A percentile compares a stretch with the other conserved stretches of the same genome.
These are phyloP conservation scores for Vachellia pachyceras DNA, from an alignment of 306 rosid genomes.

Conservation along the genomic window DNA sequence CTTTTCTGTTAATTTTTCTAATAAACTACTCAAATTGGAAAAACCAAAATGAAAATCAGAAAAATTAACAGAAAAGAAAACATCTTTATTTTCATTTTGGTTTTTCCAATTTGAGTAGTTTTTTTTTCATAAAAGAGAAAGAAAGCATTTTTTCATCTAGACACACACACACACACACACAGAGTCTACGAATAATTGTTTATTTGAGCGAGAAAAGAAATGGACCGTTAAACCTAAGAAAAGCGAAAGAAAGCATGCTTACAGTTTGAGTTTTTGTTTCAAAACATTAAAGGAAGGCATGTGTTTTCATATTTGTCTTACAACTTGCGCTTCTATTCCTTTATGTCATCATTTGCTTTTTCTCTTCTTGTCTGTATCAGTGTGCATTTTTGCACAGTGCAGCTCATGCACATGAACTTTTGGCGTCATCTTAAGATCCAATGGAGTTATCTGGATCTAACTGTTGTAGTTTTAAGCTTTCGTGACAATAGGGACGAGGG, in stretches of 20 bases:
- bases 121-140: background rate
- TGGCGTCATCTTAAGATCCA: background rate
- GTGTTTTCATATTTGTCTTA: constrained; percentile 14
- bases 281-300: background rate
- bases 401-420: background rate
- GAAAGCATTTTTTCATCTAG: background rate
- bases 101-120: background rate
- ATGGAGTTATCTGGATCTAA: background rate
- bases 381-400: background rate
- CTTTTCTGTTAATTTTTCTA: too few relatives aligned
- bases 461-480: background rate
- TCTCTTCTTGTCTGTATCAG: background rate
- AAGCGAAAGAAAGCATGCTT: background rate
- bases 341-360: background rate
- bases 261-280: background rate
- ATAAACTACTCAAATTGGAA: too few relatives aligned
- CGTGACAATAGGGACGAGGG: background rate
- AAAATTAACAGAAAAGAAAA: too few relatives aligned
- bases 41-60: too few relatives aligned
- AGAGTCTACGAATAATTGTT: background rate
- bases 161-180: too few relatives aligned
- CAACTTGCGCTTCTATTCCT: background rate
- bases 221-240: background rate
- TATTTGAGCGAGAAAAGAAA: background rate
- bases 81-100: background rate